phyloP scores from a whole-genome alignment of 768 basidiomycete species.

The Collybia sp. region DNA sequence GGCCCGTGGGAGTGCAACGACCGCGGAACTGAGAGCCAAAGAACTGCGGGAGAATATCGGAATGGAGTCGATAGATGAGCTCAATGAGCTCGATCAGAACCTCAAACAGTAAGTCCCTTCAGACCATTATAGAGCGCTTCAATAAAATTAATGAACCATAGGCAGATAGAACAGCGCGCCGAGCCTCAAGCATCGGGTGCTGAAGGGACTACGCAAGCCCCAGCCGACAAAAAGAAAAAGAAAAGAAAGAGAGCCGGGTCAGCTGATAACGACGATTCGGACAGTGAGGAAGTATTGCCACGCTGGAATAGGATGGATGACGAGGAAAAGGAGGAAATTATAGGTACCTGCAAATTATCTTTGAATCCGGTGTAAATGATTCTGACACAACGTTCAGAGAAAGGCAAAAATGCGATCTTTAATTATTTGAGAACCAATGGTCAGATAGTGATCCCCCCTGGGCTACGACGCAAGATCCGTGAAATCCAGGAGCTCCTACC shows the following conservation, averaged over 20 bases:
- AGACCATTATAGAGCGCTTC: too few relatives aligned
- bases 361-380: not conserved
- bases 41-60: too few relatives aligned
- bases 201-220: not conserved
- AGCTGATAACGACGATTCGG: not conserved
- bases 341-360: not conserved
- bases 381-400: not conserved
- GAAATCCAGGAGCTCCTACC: not conserved
- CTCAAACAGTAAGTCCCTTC: too few relatives aligned
- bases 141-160: too few relatives aligned
- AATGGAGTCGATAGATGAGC: too few relatives aligned
- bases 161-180: too few relatives aligned
- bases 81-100: too few relatives aligned
- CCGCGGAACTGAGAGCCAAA: too few relatives aligned
- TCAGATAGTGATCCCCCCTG: not conserved
- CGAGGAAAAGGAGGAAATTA: not conserved
- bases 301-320: too few relatives aligned
- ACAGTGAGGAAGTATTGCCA: too few relatives aligned
- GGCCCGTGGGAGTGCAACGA: too few relatives aligned
- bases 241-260: not conserved
- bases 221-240: not conserved
- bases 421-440: not conserved
- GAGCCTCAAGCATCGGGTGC: too few relatives aligned
- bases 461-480: not conserved
- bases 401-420: not conserved